A percentile compares a stretch with the other conserved stretches of the same genome.
These are phyloP conservation scores for Metroxylon sagu DNA, from an alignment of 176 grass and related monocot genomes.

Conservation along the genomic window DNA sequence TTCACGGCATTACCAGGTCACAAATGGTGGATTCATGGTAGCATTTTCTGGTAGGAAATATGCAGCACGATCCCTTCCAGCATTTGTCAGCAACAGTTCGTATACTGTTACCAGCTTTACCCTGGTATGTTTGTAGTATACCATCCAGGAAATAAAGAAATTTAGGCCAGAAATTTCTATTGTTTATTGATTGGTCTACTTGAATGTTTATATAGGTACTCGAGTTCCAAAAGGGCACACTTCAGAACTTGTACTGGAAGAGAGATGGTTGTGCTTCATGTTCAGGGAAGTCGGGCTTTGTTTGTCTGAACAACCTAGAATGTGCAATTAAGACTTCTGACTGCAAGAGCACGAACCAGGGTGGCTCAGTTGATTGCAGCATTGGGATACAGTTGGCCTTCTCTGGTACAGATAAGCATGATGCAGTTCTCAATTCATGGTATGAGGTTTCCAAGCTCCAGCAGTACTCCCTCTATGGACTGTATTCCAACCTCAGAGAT, in stretches of 20 bases:
- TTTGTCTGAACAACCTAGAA: constrained; percentile 51
- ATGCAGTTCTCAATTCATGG: constrained; percentile 81
- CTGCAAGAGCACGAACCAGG: constrained; percentile 35
- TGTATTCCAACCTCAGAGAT: constrained; percentile 74
- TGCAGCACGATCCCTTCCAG: constrained; percentile 55
- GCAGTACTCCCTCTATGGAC: constrained; percentile 71
- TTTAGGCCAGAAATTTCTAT: background rate
- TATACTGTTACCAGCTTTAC: constrained; percentile 64
- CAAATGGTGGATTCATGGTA: constrained; percentile 58
- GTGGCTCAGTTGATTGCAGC: constrained; percentile 61
- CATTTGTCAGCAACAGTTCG: constrained; percentile 45
- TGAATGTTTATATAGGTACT: constrained; percentile 35
- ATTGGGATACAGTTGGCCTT: constrained; percentile 71
- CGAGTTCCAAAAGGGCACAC: constrained; percentile 81
- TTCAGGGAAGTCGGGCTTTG: constrained; percentile 37
- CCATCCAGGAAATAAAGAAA: constrained; percentile 2
- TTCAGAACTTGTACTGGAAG: constrained; percentile 86
- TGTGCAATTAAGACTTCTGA: constrained; percentile 41
- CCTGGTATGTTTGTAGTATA: constrained; percentile 40
- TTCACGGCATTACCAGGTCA: constrained; percentile 30
- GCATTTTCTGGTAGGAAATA: constrained; percentile 82
- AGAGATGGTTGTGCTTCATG: constrained; percentile 51
- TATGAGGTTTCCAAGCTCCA: constrained; percentile 84
- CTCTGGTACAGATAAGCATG: constrained; percentile 80
- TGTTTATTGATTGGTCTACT: background rate